These are phyloP conservation scores for barley (Hordeum vulgare) DNA, from an alignment of 176 grass and related monocot genomes.

Conservation along the genomic window MorexV3_pseudomolecules_assembly NC_058518.1:381908993-381909492, in stretches of 20 bases:
- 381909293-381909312: slow-evolving; percentile 94
- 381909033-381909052: slow-evolving; percentile 36
- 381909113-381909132: slow-evolving; percentile 32
- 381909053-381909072: slow-evolving; percentile 57
- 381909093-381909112: slow-evolving; percentile 92
- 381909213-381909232: slow-evolving; percentile 92
- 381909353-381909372: slow-evolving; percentile 78
- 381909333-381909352: slow-evolving; percentile 99
- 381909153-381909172: slow-evolving; percentile 72
- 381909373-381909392: slow-evolving; percentile 64
- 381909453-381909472: slow-evolving; percentile 88
- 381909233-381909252: slow-evolving; percentile 56
- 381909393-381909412: slow-evolving; percentile 67
- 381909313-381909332: slow-evolving; percentile 75
- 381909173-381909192: slow-evolving; percentile 66
- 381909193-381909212: slow-evolving; percentile 98
- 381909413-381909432: slow-evolving; percentile 71
- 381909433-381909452: slow-evolving; percentile 88
- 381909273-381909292: slow-evolving; percentile 70
- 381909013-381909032: slow-evolving; percentile 86
- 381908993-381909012: slow-evolving; percentile 83
- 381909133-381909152: slow-evolving; percentile 53
- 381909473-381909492: slow-evolving; percentile 90
- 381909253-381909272: slow-evolving; percentile 70
- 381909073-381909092: slow-evolving; percentile 85